These are phyloP conservation scores for Marsdenia floribunda DNA, from an alignment of 257 asterid species.

Conservation along the genomic window DNA sequence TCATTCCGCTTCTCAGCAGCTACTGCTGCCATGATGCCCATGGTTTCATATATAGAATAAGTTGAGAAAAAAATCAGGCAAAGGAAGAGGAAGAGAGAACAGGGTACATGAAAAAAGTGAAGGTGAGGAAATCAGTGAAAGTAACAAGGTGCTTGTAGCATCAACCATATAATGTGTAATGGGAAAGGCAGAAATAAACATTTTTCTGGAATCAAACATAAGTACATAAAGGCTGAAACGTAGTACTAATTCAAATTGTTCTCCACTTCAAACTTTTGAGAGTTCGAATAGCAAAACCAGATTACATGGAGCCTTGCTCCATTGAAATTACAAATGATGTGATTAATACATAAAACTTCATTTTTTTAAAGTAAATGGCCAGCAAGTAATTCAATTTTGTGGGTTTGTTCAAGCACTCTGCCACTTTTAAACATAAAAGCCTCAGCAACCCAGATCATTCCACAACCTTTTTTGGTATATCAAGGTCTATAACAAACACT, in stretches of 20 bases:
- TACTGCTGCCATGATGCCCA: neutral
- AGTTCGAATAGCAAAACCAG: neutral
- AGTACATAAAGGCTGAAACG: neutral
- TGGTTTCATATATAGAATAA: neutral
- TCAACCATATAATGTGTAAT: neutral
- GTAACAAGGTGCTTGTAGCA: neutral
- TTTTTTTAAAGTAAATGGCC: neutral
- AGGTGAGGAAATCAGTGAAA: neutral
- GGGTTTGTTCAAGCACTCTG: neutral
- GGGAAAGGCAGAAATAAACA: neutral
- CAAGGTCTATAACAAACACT: neutral
- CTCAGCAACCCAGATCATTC: neutral
- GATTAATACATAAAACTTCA: neutral
- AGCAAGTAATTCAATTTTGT: too few species aligned
- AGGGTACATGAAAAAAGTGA: neutral
- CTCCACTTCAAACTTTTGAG: neutral
- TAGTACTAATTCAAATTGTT: neutral
- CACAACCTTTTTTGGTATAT: neutral
- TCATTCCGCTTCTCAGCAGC: neutral
- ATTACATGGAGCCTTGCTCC: neutral
- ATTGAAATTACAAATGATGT: neutral
- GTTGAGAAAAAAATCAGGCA: neutral
- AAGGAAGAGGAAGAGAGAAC: neutral
- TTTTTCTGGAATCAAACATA: too few species aligned
- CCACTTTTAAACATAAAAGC: neutral